phyloP scores from a whole-genome alignment of 495 filamentous ascomycete species.

The Extremus antarcticus region DNA sequence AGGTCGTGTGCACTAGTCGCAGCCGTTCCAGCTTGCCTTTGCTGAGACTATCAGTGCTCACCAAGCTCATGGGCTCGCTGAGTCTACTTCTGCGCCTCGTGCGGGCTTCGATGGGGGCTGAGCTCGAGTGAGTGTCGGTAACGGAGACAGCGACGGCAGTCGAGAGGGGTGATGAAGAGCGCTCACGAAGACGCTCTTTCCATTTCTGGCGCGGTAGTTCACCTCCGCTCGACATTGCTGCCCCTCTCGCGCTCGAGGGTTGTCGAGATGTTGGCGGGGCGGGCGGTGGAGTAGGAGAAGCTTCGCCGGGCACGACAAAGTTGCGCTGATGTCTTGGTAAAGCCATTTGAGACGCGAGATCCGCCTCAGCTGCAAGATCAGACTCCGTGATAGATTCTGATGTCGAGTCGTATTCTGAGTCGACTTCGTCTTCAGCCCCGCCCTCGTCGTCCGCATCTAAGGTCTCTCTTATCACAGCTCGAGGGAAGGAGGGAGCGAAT shows the following conservation, averaged over 20 bases:
- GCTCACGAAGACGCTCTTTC: neutral
- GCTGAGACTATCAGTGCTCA: slow-evolving; percentile 16
- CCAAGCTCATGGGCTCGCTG: slow-evolving; percentile 9
- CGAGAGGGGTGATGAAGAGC: neutral
- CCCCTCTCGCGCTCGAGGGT: neutral
- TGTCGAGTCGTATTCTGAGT: slow-evolving; percentile 7
- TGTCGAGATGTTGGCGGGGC: slow-evolving; percentile 14
- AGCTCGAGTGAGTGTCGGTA: neutral
- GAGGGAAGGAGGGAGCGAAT: slow-evolving; percentile 14
- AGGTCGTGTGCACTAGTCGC: slow-evolving; percentile 7
- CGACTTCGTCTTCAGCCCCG: slow-evolving; percentile 2
- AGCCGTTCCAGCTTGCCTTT: slow-evolving; percentile 5
- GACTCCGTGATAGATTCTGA: slow-evolving; percentile 6
- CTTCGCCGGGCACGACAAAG: slow-evolving; percentile 16
- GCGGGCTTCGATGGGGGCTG: neutral
- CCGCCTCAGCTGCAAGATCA: slow-evolving; percentile 8
- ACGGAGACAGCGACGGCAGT: neutral
- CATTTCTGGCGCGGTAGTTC: slow-evolving; percentile 4
- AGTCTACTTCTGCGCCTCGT: neutral
- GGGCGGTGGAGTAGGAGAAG: slow-evolving; percentile 17
- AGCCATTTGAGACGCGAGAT: slow-evolving; percentile 6
- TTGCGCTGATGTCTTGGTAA: slow-evolving; percentile 14
- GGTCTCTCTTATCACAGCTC: slow-evolving; percentile 12
- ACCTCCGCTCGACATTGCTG: neutral
- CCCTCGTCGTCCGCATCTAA: slow-evolving; percentile 11